These are phyloP conservation scores for Hypsizygus marmoreus DNA, from an alignment of 768 basidiomycete species.

Conservation along the genomic window DNA sequence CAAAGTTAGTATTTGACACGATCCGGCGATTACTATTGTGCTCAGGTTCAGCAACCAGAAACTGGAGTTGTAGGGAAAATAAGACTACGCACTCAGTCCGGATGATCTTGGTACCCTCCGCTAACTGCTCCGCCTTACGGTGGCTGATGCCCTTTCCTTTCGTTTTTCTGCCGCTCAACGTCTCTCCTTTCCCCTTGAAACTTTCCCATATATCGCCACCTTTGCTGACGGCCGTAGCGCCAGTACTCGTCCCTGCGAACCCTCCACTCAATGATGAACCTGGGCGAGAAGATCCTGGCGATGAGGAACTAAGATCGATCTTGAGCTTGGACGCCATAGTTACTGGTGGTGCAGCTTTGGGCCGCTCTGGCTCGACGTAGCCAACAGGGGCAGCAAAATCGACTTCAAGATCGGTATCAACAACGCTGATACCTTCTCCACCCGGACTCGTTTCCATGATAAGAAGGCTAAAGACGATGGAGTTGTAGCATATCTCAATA, in stretches of 20 bases:
- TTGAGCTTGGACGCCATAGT: slow-evolving; percentile 98
- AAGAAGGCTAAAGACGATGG: slow-evolving; percentile 90
- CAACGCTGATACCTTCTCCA: slow-evolving; percentile 82
- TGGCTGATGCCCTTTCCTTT: slow-evolving; percentile 93
- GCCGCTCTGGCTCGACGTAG: slow-evolving; percentile 92
- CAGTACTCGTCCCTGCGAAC: slow-evolving; percentile 54
- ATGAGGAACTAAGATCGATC: slow-evolving; percentile 86
- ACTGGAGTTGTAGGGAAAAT: too few species aligned
- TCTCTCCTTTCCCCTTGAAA: slow-evolving; percentile 95
- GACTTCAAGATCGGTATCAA: slow-evolving; percentile 97
- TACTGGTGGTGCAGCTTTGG: slow-evolving; percentile 74
- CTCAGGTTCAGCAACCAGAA: too few species aligned
- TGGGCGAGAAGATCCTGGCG: slow-evolving; percentile 84
- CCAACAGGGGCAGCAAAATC: slow-evolving; percentile 94
- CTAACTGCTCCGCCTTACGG: slow-evolving; percentile 77
- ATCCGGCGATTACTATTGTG: slow-evolving; percentile 76
- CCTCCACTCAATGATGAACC: slow-evolving; percentile 72
- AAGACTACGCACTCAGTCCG: slow-evolving; percentile 76
- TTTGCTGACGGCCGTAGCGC: slow-evolving; percentile 60
- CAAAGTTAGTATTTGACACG: slow-evolving; percentile 78
- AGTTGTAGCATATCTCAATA: slow-evolving; percentile 97
- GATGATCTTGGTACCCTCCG: slow-evolving; percentile 84
- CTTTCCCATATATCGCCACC: slow-evolving; percentile 89
- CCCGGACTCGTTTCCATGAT: slow-evolving; percentile 93
- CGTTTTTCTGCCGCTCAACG: slow-evolving; percentile 85